Percentiles rank a stretch among this genome's conserved stretches.
Conservation (phyloP, 2,329 filamentous ascomycete species). For the Amesomyces nigricolor region DNA sequence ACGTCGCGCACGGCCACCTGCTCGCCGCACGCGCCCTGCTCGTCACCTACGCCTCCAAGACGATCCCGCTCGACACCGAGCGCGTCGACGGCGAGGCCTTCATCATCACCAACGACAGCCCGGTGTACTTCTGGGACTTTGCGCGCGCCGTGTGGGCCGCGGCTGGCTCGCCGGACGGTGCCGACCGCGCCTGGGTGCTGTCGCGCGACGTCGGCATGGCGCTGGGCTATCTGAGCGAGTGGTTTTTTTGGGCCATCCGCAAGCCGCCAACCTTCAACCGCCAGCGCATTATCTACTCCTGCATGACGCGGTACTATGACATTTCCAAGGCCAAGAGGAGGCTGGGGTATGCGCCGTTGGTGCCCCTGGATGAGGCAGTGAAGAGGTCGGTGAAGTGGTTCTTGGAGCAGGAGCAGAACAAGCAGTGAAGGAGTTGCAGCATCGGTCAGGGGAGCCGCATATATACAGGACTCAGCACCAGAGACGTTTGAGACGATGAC, state of each 20-base stretch:
- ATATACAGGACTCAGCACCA: background rate
- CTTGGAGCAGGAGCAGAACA: constrained; percentile 41
- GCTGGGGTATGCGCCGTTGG: constrained; percentile 64
- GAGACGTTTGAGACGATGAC: background rate
- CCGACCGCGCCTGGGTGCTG: constrained; percentile 51
- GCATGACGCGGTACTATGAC: constrained; percentile 72
- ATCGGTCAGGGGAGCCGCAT: background rate
- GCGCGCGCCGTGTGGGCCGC: constrained; percentile 69
- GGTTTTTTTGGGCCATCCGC: constrained; percentile 43
- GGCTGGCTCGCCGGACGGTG: constrained; percentile 48
- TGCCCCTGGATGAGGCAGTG: constrained; percentile 60
- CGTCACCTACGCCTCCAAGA: constrained; percentile 48
- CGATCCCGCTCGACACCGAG: constrained; percentile 63
- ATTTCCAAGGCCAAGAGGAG: constrained; percentile 68
- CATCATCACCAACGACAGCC: constrained; percentile 83
- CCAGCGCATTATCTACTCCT: constrained; percentile 59
- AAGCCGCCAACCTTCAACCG: constrained; percentile 54
- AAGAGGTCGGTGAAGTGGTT: constrained; percentile 50
- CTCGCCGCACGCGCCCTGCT: constrained; percentile 72
- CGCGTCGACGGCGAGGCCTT: constrained; percentile 80
- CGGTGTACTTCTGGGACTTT: constrained; percentile 89
- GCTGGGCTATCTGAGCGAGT: constrained; percentile 50
- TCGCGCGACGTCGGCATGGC: constrained; percentile 46
- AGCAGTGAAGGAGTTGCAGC: constrained; percentile 2
- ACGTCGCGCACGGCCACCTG: constrained; percentile 70